Percentiles rank a stretch among this genome's conserved stretches.
Evolutionary conservation across 495 filamentous ascomycete genomes (phyloP).

Genomic region (Hypoxylon rickii): DNA sequence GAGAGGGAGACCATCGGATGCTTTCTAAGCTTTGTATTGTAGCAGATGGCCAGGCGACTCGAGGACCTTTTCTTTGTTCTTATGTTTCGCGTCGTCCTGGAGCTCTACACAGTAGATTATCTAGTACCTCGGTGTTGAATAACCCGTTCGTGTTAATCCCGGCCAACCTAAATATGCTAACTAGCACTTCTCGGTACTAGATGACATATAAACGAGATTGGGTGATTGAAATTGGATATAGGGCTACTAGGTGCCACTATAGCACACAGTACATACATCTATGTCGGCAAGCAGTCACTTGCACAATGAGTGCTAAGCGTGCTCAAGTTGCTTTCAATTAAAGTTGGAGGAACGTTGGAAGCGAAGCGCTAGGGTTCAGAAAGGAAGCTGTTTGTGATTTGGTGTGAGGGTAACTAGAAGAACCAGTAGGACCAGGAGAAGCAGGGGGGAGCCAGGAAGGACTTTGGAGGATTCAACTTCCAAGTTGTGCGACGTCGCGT

Average conservation of each 20-base stretch:
- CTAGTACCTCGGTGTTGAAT: too few species aligned
- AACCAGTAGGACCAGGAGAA: too few species aligned
- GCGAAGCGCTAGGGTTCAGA: constrained; percentile 2
- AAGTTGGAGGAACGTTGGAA: not conserved
- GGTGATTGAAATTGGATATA: too few species aligned
- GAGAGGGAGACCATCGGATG: too few species aligned
- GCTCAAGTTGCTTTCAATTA: not conserved
- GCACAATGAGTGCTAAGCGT: not conserved
- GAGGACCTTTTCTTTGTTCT: not conserved
- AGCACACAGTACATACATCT: too few species aligned
- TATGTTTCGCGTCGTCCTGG: not conserved
- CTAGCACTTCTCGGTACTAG: too few species aligned
- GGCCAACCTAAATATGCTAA: too few species aligned
- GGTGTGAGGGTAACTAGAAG: too few species aligned
- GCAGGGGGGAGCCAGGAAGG: too few species aligned
- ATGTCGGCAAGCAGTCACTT: too few species aligned
- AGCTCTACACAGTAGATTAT: not conserved
- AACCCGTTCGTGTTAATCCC: too few species aligned
- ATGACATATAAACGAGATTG: too few species aligned
- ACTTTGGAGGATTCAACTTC: constrained; percentile 28
- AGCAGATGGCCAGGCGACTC: not conserved
- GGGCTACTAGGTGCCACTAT: constrained; percentile 14
- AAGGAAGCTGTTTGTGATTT: constrained; percentile 15
- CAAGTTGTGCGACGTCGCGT: constrained; percentile 26
- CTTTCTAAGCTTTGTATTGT: not conserved